These are phyloP conservation scores for Cantharellus cinnabarinus DNA, from an alignment of 768 basidiomycete genomes.

Conservation along the genomic window DNA sequence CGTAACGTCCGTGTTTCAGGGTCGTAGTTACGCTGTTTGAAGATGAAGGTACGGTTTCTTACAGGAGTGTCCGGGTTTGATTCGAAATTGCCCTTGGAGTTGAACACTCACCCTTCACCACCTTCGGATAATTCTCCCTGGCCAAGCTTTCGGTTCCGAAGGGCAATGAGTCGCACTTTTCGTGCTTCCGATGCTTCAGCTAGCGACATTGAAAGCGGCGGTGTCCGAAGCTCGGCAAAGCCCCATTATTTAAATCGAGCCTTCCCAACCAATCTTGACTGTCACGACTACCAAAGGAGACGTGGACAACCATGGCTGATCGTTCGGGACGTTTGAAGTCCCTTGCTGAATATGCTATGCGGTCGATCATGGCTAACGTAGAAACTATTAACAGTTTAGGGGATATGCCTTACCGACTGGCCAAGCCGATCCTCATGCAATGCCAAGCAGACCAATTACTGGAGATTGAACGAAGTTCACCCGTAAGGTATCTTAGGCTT, in stretches of 20 bases:
- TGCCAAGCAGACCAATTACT: neutral
- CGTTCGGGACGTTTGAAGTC: neutral
- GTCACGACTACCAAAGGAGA: neutral
- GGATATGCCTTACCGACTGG: neutral
- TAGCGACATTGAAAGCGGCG: constrained; percentile 30
- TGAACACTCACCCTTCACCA: constrained; percentile 10
- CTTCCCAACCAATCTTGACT: neutral
- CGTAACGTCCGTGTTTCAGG: constrained; percentile 63
- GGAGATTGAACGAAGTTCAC: neutral
- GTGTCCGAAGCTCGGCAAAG: neutral
- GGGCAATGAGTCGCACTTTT: constrained; percentile 59
- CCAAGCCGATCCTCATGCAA: neutral
- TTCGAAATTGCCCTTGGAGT: neutral
- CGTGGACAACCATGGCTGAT: neutral
- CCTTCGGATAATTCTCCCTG: constrained; percentile 20
- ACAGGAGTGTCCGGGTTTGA: neutral
- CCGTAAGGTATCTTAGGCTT: neutral
- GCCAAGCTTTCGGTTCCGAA: constrained; percentile 52
- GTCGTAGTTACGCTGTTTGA: constrained; percentile 74
- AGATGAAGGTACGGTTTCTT: constrained; percentile 7
- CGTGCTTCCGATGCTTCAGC: constrained; percentile 61
- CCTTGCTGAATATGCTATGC: neutral
- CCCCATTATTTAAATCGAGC: neutral
- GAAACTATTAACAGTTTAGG: neutral
- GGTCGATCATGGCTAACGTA: neutral